Evolutionary conservation across 805 yeast genomes (phyloP).

Genomic region (Ogataea pilisensis): DNA sequence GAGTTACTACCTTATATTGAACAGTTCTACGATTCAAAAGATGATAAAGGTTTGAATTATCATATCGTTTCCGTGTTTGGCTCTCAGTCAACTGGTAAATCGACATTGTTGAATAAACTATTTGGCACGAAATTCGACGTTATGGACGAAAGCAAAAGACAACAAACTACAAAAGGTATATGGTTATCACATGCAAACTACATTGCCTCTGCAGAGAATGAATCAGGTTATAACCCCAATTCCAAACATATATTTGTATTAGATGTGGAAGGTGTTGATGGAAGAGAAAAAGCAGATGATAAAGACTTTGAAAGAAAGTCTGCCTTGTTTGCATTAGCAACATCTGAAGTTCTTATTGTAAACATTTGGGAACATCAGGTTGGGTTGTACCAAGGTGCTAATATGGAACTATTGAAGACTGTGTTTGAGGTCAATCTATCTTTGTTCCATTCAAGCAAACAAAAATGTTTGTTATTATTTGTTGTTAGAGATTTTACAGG

Average conservation of each 20-base stretch:
- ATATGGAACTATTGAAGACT: slow-evolving; percentile 90
- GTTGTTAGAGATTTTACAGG: slow-evolving; percentile 93
- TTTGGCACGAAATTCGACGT: slow-evolving; percentile 89
- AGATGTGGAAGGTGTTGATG: slow-evolving; percentile 99
- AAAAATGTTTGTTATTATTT: slow-evolving; percentile 65
- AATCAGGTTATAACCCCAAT: slow-evolving; percentile 12
- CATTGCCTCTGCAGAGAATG: slow-evolving; percentile 26
- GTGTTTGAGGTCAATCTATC: slow-evolving; percentile 94
- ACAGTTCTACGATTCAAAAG: slow-evolving; percentile 21
- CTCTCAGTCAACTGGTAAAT: slow-evolving; percentile 94
- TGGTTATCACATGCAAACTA: slow-evolving; percentile 63
- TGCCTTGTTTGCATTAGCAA: slow-evolving; percentile 89
- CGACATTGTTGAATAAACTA: slow-evolving; percentile 80
- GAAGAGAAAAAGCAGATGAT: slow-evolving; percentile 96
- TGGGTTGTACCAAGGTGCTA: slow-evolving; percentile 96
- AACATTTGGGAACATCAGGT: slow-evolving; percentile 98
- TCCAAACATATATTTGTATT: slow-evolving; percentile 58
- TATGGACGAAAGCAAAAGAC: slow-evolving; percentile 82
- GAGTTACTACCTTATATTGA: slow-evolving; percentile 30
- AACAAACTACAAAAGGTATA: slow-evolving; percentile 87
- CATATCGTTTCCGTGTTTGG: slow-evolving; percentile 96
- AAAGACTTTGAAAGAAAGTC: slow-evolving; percentile 97
- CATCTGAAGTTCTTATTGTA: slow-evolving; percentile 84
- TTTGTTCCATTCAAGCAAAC: slow-evolving; percentile 63
- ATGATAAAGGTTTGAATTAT: slow-evolving; percentile 62